Percentiles rank a stretch among this genome's conserved stretches.
Evolutionary conservation across 2,329 filamentous ascomycete genomes (phyloP).

Genomic region (Bipolaris bicolor): DNA sequence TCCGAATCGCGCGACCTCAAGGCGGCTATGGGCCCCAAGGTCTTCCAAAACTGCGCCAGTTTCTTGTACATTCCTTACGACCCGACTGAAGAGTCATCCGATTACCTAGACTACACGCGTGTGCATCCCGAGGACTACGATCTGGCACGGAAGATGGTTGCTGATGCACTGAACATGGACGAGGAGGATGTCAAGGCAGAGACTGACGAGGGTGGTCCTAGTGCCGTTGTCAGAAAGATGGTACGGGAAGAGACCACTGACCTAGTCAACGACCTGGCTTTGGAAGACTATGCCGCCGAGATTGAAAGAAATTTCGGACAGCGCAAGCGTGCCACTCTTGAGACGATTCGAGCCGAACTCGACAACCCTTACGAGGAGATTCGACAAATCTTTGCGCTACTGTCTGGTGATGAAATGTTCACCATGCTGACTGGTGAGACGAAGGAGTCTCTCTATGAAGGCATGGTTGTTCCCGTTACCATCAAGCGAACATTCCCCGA

Average conservation of each 20-base stretch:
- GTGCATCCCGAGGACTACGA: slow-evolving; percentile 99
- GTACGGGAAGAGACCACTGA: slow-evolving; percentile 93
- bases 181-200: slow-evolving; percentile 98
- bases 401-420: slow-evolving; percentile 81
- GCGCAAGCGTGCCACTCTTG: slow-evolving; percentile 91
- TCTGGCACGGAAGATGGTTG: slow-evolving; percentile 96
- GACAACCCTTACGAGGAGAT: slow-evolving; percentile 94
- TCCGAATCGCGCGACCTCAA: slow-evolving; percentile 62
- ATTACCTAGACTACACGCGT: slow-evolving; percentile 94
- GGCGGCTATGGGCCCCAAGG: slow-evolving; percentile 74
- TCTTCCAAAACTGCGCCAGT: slow-evolving; percentile 97
- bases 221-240: slow-evolving; percentile 92
- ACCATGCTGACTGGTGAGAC: slow-evolving; percentile 97
- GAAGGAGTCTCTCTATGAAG: slow-evolving; percentile 77
- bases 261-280: slow-evolving; percentile 91
- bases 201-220: slow-evolving; percentile 85
- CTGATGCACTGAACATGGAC: slow-evolving; percentile 92
- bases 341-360: slow-evolving; percentile 93
- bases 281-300: slow-evolving; percentile 97
- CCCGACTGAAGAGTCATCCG: slow-evolving; percentile 77
- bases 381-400: slow-evolving; percentile 74
- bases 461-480: slow-evolving; percentile 91
- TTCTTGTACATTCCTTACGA: slow-evolving; percentile 93
- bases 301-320: slow-evolving; percentile 92
- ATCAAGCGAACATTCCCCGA: slow-evolving; percentile 89